These are phyloP conservation scores for Phytophthora macrochlamydospora DNA, from an alignment of 352 stramenopile species.

Conservation along the genomic window DNA sequence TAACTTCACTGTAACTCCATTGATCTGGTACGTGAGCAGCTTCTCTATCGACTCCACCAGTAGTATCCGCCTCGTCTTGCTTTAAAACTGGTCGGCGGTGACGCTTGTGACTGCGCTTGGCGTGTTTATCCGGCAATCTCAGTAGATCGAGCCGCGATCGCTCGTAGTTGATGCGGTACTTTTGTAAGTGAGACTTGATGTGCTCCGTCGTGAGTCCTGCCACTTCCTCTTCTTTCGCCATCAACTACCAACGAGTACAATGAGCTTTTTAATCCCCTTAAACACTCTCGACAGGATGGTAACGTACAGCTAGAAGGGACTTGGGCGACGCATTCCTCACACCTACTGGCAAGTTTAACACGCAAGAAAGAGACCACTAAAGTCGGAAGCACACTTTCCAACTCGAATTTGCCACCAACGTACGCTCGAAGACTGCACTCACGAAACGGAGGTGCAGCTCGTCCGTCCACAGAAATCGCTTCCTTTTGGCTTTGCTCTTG, in stretches of 20 bases:
- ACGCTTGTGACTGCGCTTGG: slow-evolving; percentile 16
- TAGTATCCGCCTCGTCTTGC: not conserved
- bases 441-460: too few species aligned
- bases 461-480: too few species aligned
- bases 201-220: slow-evolving; percentile 22
- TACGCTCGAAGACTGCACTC: too few species aligned
- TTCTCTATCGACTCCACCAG: not conserved
- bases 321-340: slow-evolving; percentile 32
- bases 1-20: not conserved
- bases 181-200: slow-evolving; percentile 35
- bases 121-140: slow-evolving; percentile 18
- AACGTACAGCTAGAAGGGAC: slow-evolving; percentile 21
- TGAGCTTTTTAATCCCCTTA: not conserved
- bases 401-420: not conserved
- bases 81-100: slow-evolving; percentile 1
- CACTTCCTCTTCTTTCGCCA: slow-evolving; percentile 15
- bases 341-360: slow-evolving; percentile 12
- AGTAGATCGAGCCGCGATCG: slow-evolving; percentile 19
- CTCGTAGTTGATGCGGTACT: slow-evolving; percentile 32
- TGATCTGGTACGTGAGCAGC: not conserved
- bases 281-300: too few species aligned
- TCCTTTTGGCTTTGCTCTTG: slow-evolving; percentile 9
- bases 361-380: too few species aligned
- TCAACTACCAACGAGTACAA: slow-evolving; percentile 12
- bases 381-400: not conserved